phyloP scores from a whole-genome alignment of 1,284 basidiomycete genomes.

The Entoloma clypeatum region DNA sequence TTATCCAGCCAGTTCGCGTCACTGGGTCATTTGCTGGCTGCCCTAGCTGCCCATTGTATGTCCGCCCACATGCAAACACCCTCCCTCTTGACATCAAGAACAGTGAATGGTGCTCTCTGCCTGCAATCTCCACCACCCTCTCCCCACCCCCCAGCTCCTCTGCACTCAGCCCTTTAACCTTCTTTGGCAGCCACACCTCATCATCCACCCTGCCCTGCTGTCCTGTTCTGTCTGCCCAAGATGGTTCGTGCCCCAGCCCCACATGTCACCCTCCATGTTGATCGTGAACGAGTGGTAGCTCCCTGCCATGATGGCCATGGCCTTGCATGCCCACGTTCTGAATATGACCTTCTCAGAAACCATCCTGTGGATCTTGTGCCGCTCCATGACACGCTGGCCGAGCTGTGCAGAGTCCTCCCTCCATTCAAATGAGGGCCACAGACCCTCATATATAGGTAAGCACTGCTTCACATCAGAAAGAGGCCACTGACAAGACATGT shows the following conservation, averaged over 20 bases:
- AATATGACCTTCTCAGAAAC: slow-evolving; percentile 65
- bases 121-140: slow-evolving; percentile 54
- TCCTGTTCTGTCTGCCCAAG: slow-evolving; percentile 26
- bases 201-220: slow-evolving; percentile 33
- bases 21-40: slow-evolving; percentile 47
- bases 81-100: slow-evolving; percentile 76
- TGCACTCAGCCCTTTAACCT: slow-evolving; percentile 55
- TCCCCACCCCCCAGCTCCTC: slow-evolving; percentile 53
- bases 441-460: too few relatives aligned
- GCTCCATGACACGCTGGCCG: slow-evolving; percentile 67
- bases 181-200: slow-evolving; percentile 57
- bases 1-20: slow-evolving; percentile 38
- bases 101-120: slow-evolving; percentile 74
- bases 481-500: too few relatives aligned
- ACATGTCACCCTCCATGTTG: slow-evolving; percentile 65
- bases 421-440: too few relatives aligned
- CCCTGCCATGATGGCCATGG: slow-evolving; percentile 66
- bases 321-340: slow-evolving; percentile 54
- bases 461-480: too few relatives aligned
- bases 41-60: slow-evolving; percentile 67
- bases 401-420: slow-evolving; percentile 73
- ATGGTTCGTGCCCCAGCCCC: slow-evolving; percentile 79
- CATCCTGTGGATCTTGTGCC: slow-evolving; percentile 67
- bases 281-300: slow-evolving; percentile 77
- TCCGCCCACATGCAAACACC: slow-evolving; percentile 69